These are phyloP conservation scores for Wickerhamiella pararugosa DNA, from an alignment of 1,139 yeast genomes.

Conservation along the genomic window DNA sequence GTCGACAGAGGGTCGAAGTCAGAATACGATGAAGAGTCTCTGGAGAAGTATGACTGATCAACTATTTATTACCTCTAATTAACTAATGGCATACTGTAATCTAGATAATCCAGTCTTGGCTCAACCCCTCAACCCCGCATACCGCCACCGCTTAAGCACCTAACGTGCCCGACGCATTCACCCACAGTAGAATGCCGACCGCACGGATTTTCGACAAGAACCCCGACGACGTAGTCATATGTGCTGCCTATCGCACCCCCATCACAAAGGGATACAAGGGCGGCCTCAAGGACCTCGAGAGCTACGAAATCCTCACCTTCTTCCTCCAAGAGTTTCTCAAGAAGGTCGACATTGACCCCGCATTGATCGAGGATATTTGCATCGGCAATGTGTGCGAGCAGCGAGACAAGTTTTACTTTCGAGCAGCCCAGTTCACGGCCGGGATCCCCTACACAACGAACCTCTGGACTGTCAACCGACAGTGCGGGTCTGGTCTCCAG, in stretches of 20 bases:
- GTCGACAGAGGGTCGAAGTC: constrained; percentile 1
- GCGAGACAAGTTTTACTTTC: constrained; percentile 85
- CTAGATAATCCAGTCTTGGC: too few species aligned
- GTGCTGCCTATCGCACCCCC: constrained; percentile 82
- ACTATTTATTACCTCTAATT: neutral
- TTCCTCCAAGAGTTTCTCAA: constrained; percentile 49
- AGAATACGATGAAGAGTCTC: constrained; percentile 5
- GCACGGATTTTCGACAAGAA: constrained; percentile 36
- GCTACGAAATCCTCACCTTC: constrained; percentile 56
- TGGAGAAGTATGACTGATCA: constrained; percentile 7
- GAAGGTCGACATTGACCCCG: constrained; percentile 43
- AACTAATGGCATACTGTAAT: too few species aligned
- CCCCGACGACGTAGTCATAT: constrained; percentile 78
- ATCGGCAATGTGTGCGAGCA: constrained; percentile 80
- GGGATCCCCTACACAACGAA: constrained; percentile 61
- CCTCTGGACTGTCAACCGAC: constrained; percentile 79
- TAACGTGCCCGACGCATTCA: too few species aligned
- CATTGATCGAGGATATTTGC: constrained; percentile 62
- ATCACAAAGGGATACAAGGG: constrained; percentile 79
- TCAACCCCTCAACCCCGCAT: too few species aligned
- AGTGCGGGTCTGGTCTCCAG: constrained; percentile 87
- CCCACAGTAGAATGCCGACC: too few species aligned
- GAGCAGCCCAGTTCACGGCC: constrained; percentile 61
- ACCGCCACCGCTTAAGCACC: too few species aligned
- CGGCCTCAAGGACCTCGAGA: constrained; percentile 54